Evolutionary conservation across 2,329 filamentous ascomycete genomes (phyloP).

Genomic region (Trichophaea hybrida): DNA sequence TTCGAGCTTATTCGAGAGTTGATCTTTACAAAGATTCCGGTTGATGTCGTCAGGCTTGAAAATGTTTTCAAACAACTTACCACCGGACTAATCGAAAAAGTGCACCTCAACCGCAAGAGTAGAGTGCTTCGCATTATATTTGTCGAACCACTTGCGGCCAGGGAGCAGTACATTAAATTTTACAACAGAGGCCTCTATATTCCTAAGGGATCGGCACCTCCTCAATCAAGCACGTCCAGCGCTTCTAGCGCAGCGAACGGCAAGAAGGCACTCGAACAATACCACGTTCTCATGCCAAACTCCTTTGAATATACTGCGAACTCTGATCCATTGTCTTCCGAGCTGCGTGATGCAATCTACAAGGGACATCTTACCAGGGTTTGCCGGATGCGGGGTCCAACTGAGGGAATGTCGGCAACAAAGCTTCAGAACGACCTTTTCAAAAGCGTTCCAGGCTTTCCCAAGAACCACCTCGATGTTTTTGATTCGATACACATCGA

Average conservation of each 20-base stretch:
- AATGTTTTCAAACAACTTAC: neutral
- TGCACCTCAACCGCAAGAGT: neutral
- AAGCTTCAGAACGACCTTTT: neutral
- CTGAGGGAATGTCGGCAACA: neutral
- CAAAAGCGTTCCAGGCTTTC: neutral
- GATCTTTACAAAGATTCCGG: neutral
- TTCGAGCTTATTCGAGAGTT: neutral
- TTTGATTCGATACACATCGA: neutral
- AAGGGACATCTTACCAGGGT: neutral
- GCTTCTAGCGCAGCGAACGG: neutral
- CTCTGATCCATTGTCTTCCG: neutral
- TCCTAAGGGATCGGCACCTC: neutral
- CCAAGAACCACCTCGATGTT: neutral
- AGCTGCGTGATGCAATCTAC: neutral
- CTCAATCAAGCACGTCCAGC: neutral
- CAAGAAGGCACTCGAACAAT: neutral
- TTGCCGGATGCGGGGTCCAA: neutral
- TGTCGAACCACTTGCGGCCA: neutral
- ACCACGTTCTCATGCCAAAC: neutral
- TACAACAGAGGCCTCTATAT: neutral
- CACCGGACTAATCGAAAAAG: neutral
- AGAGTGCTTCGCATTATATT: neutral
- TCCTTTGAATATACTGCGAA: neutral
- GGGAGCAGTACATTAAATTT: neutral
- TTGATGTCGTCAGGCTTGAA: neutral